Evolutionary conservation across 129 eudicot species (phyloP), one percentile per base, ranked within the genome.

Genomic region (Helianthus tuberosus): DNA sequence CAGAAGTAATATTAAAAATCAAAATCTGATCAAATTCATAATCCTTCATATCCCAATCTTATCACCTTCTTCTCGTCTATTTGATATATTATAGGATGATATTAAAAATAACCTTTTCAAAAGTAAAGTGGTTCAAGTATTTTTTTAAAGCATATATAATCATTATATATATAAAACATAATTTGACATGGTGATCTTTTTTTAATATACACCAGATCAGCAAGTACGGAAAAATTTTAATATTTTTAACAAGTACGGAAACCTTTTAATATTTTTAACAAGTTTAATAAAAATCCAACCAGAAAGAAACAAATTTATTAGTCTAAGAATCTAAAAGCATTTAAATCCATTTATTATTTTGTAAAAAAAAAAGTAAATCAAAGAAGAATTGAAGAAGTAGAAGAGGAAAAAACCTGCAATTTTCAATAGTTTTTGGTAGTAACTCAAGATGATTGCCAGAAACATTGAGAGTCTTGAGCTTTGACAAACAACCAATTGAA

Each of bases 401-500:
- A 23, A 8, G 6, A 29, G 1, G 27, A 38, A 38, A 12, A 61
- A 73, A 93, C 98, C 96, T 93, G 98, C 98, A 93, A 70, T 89
- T 88, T 63, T 88, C 98, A 39, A 93, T 80, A 39, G 96, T 90
- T 64, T 75, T 79, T 8, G 98, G 98, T 69, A 93, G 85, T 2
- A 81, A 77, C 4, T 73, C 86, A 53, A 93, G 83, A 77, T 78
- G 86, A 77, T 93, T 93, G 47, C 98, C 98, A 0, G 98, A 93
- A 6, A 93, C 84, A 65, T 93, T 93, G 13, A 93, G 75, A 51
- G 81, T 46, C 91, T 87, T 93, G 57, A 93, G 92, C 83, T 90
- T 93, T 20, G 98, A 82, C 73, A 90, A 81, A 73, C 96, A 90
- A 0, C 98, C 98, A 5, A 93, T 93, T 15, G 98, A 93, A 70